Conservation (phyloP, 2,329 filamentous ascomycete genomes). For the Byssothecium circinans region DNA sequence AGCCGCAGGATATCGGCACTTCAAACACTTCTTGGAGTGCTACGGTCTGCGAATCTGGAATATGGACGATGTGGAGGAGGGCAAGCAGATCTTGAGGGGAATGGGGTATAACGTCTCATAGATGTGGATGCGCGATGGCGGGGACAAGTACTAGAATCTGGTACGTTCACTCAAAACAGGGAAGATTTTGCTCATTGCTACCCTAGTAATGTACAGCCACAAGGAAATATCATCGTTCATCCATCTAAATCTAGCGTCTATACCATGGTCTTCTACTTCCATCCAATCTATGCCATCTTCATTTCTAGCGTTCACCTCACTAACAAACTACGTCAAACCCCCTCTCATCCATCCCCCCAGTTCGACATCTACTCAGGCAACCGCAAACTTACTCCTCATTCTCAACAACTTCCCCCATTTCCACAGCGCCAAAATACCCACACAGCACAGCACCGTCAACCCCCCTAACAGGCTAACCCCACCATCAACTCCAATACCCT, state of each 20-base stretch:
- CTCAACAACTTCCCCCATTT: constrained; percentile 59
- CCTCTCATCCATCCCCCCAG: too few relatives aligned
- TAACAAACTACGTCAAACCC: too few relatives aligned
- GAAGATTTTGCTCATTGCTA: too few relatives aligned
- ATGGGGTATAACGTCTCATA: constrained; percentile 19
- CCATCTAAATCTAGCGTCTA: too few relatives aligned
- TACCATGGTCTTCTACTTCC: too few relatives aligned
- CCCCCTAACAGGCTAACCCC: constrained; percentile 61
- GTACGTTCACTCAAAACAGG: not conserved
- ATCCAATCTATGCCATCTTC: too few relatives aligned
- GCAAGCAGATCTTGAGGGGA: constrained; percentile 20
- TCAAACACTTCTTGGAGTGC: constrained; percentile 18
- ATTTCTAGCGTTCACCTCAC: too few relatives aligned
- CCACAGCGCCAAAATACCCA: constrained; percentile 61
- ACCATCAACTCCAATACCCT: constrained; percentile 59
- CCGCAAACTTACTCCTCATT: constrained; percentile 60
- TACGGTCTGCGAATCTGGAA: constrained; percentile 16
- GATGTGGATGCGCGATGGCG: constrained; percentile 1
- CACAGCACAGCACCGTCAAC: constrained; percentile 44
- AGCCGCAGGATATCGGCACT: constrained; percentile 16
- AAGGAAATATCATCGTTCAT: too few relatives aligned
- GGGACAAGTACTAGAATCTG: not conserved
- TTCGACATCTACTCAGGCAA: constrained; percentile 7
- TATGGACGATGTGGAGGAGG: constrained; percentile 21
- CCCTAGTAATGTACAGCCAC: too few relatives aligned